Base-by-base conservation (phyloP, 2,329 filamentous ascomycete species). In the Hymenoscyphus occultus region DNA sequence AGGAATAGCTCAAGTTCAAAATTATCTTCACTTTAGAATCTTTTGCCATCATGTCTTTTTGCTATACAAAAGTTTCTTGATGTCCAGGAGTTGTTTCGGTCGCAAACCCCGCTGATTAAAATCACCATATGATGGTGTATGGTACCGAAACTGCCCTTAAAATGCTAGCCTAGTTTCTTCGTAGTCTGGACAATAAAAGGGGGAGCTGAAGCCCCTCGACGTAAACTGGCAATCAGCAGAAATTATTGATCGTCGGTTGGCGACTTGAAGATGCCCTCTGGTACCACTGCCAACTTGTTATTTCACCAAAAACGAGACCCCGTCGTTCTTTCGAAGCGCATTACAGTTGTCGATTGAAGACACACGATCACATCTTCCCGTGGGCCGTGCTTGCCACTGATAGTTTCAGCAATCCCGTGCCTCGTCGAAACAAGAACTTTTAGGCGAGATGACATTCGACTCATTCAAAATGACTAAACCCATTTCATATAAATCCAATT, bases 81-180 rank as follows among this genome's bases (percentile, higher is more conserved):
- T 22, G 6, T 48, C 45, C 2, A 48, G 19, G 45, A 19, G n/a
- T 16, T 9, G n/a, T n/a, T 48, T 16, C n/a, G n/a, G 7, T 19
- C 19, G 9, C 7, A 22, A 3, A 48, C n/a, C 61, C 39, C 61
- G 58, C 13, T 39, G 16, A 6, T 35, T 48, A 42, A 22, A 48
- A 39, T 16, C 31, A 19, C 31, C 28, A 6, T 54, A 45, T 45
- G 22, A 19, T n/a, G 35, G 19, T 39, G 45, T 32, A 48, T 54
- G 57, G 32, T 63, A 63, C 28, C 57, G 54, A 22, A 32, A 63
- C 28, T 58, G 51, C 35, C 58, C 61, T 12, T 48, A 42, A 39
- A 54, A 63, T 2, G 51, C 61, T 19, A 63, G 39, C 3, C 32
- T 54, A 13, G 61, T 63, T 31, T 39, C 61, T 45, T 63, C 39